Conservation (phyloP, 257 asterid species). For the Plectranthus barbatus region DNA sequence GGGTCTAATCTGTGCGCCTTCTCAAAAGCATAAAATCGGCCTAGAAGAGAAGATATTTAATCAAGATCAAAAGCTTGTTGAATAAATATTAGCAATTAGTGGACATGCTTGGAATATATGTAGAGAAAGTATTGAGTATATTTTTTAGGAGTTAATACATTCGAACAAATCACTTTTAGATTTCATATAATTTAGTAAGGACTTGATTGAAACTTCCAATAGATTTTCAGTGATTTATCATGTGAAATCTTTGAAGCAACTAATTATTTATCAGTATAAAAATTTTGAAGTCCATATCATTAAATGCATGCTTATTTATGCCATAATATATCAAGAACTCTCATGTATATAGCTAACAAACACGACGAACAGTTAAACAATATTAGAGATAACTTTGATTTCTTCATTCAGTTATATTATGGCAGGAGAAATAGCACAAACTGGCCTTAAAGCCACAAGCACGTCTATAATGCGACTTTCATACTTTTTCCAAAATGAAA, state of each 20-base stretch:
- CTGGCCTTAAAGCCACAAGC: background rate
- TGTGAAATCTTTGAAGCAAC: background rate
- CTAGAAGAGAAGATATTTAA: slow-evolving; percentile 16
- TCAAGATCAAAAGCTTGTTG: background rate
- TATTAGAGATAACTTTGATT: too few species aligned
- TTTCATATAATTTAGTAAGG: background rate
- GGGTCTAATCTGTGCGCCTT: slow-evolving; percentile 93
- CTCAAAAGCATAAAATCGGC: slow-evolving; percentile 97
- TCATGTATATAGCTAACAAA: background rate
- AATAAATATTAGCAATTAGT: background rate
- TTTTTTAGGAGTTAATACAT: too few species aligned
- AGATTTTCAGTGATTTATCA: background rate
- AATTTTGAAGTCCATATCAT: background rate
- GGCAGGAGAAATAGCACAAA: too few species aligned
- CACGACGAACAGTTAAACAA: background rate
- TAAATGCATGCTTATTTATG: background rate
- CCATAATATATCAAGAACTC: too few species aligned
- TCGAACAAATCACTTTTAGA: background rate
- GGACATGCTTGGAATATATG: background rate
- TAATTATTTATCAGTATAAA: background rate
- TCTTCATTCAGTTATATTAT: too few species aligned
- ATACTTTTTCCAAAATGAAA: background rate
- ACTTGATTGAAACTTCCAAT: background rate
- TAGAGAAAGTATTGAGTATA: too few species aligned
- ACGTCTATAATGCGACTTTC: background rate